Conservation (phyloP, 352 stramenopile genomes). For the Pythium rishiriense region DNA sequence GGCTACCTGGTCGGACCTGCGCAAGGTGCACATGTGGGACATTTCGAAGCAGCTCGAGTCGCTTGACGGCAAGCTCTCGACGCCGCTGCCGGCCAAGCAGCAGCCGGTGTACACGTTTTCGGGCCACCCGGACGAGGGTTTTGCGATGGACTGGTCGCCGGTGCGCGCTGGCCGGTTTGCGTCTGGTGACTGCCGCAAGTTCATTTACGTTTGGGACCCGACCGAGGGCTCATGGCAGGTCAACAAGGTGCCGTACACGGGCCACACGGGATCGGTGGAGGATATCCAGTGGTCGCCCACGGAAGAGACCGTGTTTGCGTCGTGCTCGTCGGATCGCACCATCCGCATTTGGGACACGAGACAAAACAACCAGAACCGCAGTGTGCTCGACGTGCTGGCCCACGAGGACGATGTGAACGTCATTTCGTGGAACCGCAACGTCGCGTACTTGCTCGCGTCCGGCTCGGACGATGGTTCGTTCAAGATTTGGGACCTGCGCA, state of each 20-base stretch:
- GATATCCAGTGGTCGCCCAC: slow-evolving; percentile 98
- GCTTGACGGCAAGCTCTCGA: slow-evolving; percentile 76
- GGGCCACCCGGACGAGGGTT: slow-evolving; percentile 96
- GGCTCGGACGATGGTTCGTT: slow-evolving; percentile 97
- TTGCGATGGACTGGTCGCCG: slow-evolving; percentile 97
- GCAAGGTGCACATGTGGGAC: slow-evolving; percentile 97
- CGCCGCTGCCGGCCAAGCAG: slow-evolving; percentile 57
- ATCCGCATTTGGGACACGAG: slow-evolving; percentile 98
- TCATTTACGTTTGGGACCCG: slow-evolving; percentile 95
- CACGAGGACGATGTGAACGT: slow-evolving; percentile 99
- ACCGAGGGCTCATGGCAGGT: slow-evolving; percentile 76
- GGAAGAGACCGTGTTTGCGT: slow-evolving; percentile 96
- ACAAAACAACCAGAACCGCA: slow-evolving; percentile 75
- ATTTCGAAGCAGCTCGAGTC: slow-evolving; percentile 89
- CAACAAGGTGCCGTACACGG: slow-evolving; percentile 90
- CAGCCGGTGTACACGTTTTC: slow-evolving; percentile 92
- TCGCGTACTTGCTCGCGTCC: slow-evolving; percentile 96
- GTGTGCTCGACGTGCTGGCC: slow-evolving; percentile 93
- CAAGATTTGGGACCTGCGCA: slow-evolving; percentile 97
- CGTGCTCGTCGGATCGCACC: slow-evolving; percentile 92
- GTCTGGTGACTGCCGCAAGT: slow-evolving; percentile 96
- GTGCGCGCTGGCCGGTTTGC: slow-evolving; percentile 89
- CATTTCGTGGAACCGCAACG: slow-evolving; percentile 98
- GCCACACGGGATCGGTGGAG: slow-evolving; percentile 94
- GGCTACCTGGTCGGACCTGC: slow-evolving; percentile 95